phyloP scores from a whole-genome alignment of 1,284 basidiomycete species.

The Termitomyces sp. region DNA sequence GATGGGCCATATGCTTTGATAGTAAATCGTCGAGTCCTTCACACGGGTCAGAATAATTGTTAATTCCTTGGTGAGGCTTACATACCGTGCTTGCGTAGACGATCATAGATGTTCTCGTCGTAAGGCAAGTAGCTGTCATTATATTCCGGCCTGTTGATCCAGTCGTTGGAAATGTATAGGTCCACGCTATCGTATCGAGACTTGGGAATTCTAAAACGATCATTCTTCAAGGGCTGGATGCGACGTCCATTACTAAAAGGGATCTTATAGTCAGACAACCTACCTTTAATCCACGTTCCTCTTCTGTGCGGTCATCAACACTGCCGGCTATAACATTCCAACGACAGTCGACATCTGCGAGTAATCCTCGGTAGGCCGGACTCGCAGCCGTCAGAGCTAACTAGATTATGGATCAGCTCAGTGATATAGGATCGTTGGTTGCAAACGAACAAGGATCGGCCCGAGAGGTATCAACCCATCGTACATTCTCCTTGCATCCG shows the following conservation, averaged over 20 bases:
- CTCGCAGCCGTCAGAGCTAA: slow-evolving; percentile 92
- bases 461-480: slow-evolving; percentile 93
- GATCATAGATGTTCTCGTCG: slow-evolving; percentile 69
- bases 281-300: slow-evolving; percentile 87
- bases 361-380: slow-evolving; percentile 90
- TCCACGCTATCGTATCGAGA: slow-evolving; percentile 97
- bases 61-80: slow-evolving; percentile 6
- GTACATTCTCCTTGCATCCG: slow-evolving; percentile 89
- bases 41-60: not conserved
- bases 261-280: slow-evolving; percentile 6
- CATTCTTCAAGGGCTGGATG: slow-evolving; percentile 71
- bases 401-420: slow-evolving; percentile 36
- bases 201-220: slow-evolving; percentile 82
- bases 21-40: slow-evolving; percentile 85
- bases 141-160: slow-evolving; percentile 87
- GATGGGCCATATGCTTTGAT: slow-evolving; percentile 88
- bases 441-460: slow-evolving; percentile 77
- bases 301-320: slow-evolving; percentile 94
- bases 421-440: not conserved
- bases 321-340: slow-evolving; percentile 98
- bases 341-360: slow-evolving; percentile 95
- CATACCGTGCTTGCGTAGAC: slow-evolving; percentile 71
- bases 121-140: slow-evolving; percentile 86
- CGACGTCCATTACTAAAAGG: slow-evolving; percentile 7
- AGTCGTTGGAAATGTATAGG: slow-evolving; percentile 86